Conservation (phyloP, 2,329 filamentous ascomycete genomes). For the Xylaria sp. region DNA sequence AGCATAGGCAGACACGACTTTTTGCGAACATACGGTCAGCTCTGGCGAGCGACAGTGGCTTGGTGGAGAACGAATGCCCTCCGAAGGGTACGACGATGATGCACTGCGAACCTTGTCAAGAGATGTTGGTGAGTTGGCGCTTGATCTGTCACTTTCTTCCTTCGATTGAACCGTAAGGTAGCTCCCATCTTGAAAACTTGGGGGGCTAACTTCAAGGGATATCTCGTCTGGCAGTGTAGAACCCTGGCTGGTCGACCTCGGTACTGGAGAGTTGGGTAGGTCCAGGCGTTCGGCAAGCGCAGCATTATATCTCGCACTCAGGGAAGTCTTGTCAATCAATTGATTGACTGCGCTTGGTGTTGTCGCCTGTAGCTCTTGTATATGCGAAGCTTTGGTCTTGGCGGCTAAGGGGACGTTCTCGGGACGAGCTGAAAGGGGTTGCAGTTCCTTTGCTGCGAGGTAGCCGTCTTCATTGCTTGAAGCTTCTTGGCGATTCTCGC, state of each 20-base stretch:
- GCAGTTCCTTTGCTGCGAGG: neutral
- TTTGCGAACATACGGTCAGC: conserved; percentile 16
- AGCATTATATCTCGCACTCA: neutral
- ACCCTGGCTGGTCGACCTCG: neutral
- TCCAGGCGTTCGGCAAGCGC: neutral
- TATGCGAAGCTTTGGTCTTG: neutral
- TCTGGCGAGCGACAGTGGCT: conserved; percentile 15
- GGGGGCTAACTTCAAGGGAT: neutral
- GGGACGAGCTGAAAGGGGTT: conserved; percentile 9
- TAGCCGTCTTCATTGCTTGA: neutral
- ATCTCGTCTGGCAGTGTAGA: neutral
- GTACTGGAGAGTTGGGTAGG: neutral
- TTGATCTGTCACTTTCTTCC: neutral
- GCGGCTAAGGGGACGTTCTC: conserved; percentile 10
- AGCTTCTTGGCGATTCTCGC: conserved; percentile 12
- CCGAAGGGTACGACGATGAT: conserved; percentile 29
- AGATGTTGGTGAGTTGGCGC: conserved; percentile 1
- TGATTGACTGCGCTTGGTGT: neutral
- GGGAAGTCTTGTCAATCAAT: neutral
- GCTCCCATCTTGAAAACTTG: neutral
- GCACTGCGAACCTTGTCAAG: conserved; percentile 12
- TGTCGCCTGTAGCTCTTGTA: neutral
- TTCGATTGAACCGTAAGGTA: neutral
- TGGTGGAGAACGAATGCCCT: conserved; percentile 23
- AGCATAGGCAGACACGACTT: conserved; percentile 19